Percentiles rank a stretch among this genome's conserved stretches.
These are phyloP conservation scores for Suillus fuscotomentosus DNA, from an alignment of 768 basidiomycete species.

Conservation along the genomic window DNA sequence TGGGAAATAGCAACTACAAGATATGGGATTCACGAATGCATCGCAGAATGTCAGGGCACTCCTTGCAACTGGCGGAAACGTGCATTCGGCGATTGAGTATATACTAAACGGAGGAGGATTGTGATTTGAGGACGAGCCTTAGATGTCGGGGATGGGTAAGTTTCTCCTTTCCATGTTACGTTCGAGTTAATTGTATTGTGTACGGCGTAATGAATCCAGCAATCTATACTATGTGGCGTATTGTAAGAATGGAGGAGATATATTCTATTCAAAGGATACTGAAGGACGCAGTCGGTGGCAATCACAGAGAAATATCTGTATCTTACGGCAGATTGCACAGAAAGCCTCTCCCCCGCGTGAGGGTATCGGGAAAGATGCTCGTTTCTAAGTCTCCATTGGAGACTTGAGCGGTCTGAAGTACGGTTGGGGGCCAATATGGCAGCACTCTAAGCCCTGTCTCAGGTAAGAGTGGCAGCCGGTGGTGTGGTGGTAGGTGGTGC, in stretches of 20 bases:
- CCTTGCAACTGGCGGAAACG: conserved; percentile 89
- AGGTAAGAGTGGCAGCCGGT: too few species aligned
- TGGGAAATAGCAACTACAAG: conserved; percentile 73
- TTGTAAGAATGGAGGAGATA: not conserved
- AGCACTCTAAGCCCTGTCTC: too few species aligned
- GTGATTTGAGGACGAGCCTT: conserved; percentile 23
- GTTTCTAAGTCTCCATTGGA: not conserved
- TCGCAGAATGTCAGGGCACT: conserved; percentile 88
- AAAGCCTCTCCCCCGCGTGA: not conserved
- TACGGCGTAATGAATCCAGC: not conserved
- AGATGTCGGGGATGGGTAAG: not conserved
- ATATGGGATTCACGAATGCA: conserved; percentile 93
- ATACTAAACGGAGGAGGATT: conserved; percentile 81
- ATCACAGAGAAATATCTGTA: not conserved
- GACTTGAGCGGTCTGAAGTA: not conserved
- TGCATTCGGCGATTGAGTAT: conserved; percentile 90
- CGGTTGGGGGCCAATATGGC: too few species aligned
- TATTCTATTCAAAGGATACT: not conserved
- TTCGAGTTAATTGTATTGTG: not conserved
- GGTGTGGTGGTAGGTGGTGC: too few species aligned
- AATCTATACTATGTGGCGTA: not conserved
- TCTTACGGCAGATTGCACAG: not conserved
- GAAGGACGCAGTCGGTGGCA: not conserved
- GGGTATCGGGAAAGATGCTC: not conserved
- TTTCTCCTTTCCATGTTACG: not conserved